phyloP scores from a whole-genome alignment of 2,329 filamentous ascomycete genomes.

The Thelonectria blattea region DNA sequence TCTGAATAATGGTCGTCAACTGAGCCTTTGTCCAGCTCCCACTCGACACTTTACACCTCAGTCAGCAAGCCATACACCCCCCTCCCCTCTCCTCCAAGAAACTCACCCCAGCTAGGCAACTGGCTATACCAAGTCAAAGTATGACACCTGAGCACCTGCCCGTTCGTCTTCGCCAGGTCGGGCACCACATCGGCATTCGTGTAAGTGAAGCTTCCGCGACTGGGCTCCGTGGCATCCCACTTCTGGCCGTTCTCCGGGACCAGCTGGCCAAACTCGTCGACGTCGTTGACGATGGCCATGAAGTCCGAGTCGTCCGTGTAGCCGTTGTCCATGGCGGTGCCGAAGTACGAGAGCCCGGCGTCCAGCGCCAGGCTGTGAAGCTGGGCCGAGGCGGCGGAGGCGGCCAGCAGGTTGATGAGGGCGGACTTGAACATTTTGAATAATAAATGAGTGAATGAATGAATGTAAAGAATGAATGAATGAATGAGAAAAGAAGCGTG shows the following conservation, averaged over 20 bases:
- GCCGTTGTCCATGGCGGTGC: slow-evolving; percentile 67
- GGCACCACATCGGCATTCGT: slow-evolving; percentile 60
- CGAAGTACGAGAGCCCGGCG: slow-evolving; percentile 67
- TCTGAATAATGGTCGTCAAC: slow-evolving; percentile 56
- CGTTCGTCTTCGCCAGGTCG: slow-evolving; percentile 53
- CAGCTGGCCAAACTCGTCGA: slow-evolving; percentile 66
- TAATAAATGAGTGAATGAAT: slow-evolving; percentile 9
- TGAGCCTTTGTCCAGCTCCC: slow-evolving; percentile 62
- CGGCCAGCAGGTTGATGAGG: slow-evolving; percentile 35
- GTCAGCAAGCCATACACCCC: background rate
- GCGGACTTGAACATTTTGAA: slow-evolving; percentile 31
- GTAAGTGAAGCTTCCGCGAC: slow-evolving; percentile 62
- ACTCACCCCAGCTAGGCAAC: slow-evolving; percentile 39
- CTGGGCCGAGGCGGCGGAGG: slow-evolving; percentile 38
- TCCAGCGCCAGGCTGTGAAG: slow-evolving; percentile 61
- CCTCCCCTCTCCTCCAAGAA: background rate
- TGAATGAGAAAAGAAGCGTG: slow-evolving; percentile 8
- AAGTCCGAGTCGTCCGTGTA: slow-evolving; percentile 62
- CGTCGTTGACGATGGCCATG: slow-evolving; percentile 58
- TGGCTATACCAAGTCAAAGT: slow-evolving; percentile 57
- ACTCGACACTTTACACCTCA: slow-evolving; percentile 27
- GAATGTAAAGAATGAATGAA: slow-evolving; percentile 14
- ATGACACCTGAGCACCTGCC: slow-evolving; percentile 67
- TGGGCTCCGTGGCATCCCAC: slow-evolving; percentile 68
- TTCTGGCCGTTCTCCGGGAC: slow-evolving; percentile 69